Evolutionary conservation across 805 yeast species (phyloP).

Genomic region (Maudiozyma saulgeensis): DNA sequence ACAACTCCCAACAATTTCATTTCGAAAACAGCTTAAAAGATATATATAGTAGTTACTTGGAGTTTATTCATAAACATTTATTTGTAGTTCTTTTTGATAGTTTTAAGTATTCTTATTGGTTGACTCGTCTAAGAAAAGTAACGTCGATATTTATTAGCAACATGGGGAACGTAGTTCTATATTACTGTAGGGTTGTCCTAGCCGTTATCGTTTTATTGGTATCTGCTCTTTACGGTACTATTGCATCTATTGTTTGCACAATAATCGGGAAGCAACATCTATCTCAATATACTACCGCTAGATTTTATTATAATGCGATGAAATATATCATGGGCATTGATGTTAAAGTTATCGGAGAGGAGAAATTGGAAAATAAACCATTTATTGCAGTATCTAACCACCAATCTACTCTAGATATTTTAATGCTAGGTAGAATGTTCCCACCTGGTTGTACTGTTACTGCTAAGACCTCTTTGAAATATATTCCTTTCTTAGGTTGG

Average conservation of each 20-base stretch:
- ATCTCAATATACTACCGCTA: constrained; percentile 84
- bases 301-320: constrained; percentile 61
- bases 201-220: constrained; percentile 45
- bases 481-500: constrained; percentile 91
- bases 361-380: constrained; percentile 50
- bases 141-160: background rate
- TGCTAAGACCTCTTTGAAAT: constrained; percentile 76
- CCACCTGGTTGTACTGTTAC: constrained; percentile 88
- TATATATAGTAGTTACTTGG: too few species aligned
- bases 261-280: constrained; percentile 66
- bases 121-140: too few species aligned
- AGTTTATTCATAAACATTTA: too few species aligned
- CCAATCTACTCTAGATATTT: constrained; percentile 81
- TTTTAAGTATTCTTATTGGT: too few species aligned
- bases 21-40: too few species aligned
- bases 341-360: constrained; percentile 59
- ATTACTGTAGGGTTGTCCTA: constrained; percentile 44
- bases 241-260: constrained; percentile 60
- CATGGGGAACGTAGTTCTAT: constrained; percentile 31
- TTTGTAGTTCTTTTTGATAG: too few species aligned
- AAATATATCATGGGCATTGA: constrained; percentile 58
- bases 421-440: constrained; percentile 72
- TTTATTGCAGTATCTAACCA: constrained; percentile 81
- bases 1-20: too few species aligned
- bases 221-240: constrained; percentile 66